phyloP scores from a whole-genome alignment of 2,329 filamentous ascomycete species.

The Thielaviopsis punctulata region DNA sequence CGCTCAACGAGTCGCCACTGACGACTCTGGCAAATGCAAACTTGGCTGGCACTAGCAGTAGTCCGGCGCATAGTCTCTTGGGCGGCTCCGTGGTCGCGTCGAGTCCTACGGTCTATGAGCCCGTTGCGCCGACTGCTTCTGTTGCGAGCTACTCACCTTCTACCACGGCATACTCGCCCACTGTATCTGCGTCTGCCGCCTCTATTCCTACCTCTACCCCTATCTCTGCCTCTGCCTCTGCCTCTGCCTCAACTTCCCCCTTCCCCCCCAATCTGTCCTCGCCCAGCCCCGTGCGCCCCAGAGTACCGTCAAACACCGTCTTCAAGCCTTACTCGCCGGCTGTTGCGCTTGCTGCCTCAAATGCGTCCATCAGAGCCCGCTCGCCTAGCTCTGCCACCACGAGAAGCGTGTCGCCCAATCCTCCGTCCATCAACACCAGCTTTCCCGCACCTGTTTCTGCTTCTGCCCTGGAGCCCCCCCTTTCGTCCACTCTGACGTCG shows the following conservation, averaged over 20 bases:
- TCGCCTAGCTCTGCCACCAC: neutral
- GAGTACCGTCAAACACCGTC: neutral
- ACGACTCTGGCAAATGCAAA: neutral
- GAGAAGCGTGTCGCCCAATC: neutral
- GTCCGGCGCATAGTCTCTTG: neutral
- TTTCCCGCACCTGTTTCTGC: neutral
- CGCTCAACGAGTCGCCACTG: slow-evolving; percentile 2
- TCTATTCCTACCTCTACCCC: too few relatives aligned
- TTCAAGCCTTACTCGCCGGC: slow-evolving; percentile 11
- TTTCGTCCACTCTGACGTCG: neutral
- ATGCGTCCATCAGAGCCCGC: neutral
- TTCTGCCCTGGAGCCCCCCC: neutral
- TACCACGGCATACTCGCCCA: too few relatives aligned
- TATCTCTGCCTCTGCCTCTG: too few relatives aligned
- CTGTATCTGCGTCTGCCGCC: too few relatives aligned
- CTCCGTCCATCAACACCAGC: neutral
- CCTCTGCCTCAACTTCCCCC: too few relatives aligned
- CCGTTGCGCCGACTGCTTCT: neutral
- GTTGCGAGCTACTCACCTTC: too few relatives aligned
- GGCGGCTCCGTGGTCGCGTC: neutral
- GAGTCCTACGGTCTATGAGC: slow-evolving; percentile 1
- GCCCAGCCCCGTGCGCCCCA: neutral
- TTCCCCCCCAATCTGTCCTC: neutral
- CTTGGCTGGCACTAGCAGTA: neutral
- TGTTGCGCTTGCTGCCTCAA: neutral